Evolutionary conservation across 1,284 basidiomycete species (phyloP).

Genomic region (Ceratobasidium sp.): DNA sequence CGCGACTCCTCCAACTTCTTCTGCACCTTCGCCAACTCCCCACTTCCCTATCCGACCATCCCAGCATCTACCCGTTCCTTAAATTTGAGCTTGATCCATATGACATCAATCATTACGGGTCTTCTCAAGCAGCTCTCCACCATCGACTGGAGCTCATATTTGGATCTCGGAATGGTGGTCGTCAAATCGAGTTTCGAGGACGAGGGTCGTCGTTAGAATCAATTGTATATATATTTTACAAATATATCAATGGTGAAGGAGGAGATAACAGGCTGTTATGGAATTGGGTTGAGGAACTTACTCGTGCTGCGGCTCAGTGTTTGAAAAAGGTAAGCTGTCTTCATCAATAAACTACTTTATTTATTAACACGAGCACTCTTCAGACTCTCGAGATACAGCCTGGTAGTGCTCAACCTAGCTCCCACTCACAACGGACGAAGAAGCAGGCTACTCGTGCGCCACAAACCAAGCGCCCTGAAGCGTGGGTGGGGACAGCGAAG

Average conservation of each 20-base stretch:
- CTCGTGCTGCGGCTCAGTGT: neutral
- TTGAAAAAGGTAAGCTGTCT: neutral
- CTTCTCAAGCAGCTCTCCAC: neutral
- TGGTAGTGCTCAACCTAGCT: neutral
- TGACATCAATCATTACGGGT: neutral
- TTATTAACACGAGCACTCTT: neutral
- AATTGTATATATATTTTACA: neutral
- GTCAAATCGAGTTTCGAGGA: neutral
- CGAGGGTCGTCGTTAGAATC: neutral
- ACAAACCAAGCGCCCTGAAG: neutral
- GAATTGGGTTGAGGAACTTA: slow-evolving; percentile 15
- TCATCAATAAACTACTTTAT: no score
- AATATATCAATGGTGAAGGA: slow-evolving; percentile 5
- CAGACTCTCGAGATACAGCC: no score
- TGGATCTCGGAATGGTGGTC: neutral
- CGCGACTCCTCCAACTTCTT: neutral
- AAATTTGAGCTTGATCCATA: neutral
- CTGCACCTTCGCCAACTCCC: neutral
- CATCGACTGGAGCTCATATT: neutral
- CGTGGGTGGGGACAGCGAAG: neutral
- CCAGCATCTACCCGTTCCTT: neutral
- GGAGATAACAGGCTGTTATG: slow-evolving; percentile 1
- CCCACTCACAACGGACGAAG: neutral
- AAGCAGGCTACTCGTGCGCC: neutral
- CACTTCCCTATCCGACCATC: neutral